Conservation (phyloP, 2,329 filamentous ascomycete genomes). For the Lasiodiplodia citricola region DNA sequence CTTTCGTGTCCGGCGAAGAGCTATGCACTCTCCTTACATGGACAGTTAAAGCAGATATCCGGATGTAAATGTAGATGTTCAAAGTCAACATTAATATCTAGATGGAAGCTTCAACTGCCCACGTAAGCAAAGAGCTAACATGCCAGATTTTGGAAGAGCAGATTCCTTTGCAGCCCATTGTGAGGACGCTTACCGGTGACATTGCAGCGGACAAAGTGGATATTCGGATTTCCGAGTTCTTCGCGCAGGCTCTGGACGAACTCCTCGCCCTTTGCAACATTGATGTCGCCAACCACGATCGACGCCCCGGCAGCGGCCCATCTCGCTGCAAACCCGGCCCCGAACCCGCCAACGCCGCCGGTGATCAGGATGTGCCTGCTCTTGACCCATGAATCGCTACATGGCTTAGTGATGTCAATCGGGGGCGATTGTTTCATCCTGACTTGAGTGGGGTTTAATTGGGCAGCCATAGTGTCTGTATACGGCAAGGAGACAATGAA, state of each 20-base stretch:
- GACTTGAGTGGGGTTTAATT: slow-evolving; percentile 21
- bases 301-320: slow-evolving; percentile 55
- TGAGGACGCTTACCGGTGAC: slow-evolving; percentile 51
- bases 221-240: slow-evolving; percentile 45
- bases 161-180: neutral
- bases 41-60: too few relatives aligned
- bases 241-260: slow-evolving; percentile 50
- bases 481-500: neutral
- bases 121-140: neutral
- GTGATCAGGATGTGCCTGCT: slow-evolving; percentile 47
- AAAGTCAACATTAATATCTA: too few relatives aligned
- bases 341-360: slow-evolving; percentile 47
- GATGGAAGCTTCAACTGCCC: neutral
- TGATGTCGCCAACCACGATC: slow-evolving; percentile 68
- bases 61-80: too few relatives aligned
- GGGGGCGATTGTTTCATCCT: slow-evolving; percentile 45
- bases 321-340: slow-evolving; percentile 44
- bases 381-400: slow-evolving; percentile 44
- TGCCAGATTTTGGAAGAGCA: neutral
- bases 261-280: slow-evolving; percentile 58
- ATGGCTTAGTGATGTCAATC: slow-evolving; percentile 42
- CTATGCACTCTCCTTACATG: too few relatives aligned
- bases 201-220: slow-evolving; percentile 66
- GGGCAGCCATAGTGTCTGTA: slow-evolving; percentile 33
- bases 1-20: too few relatives aligned